Base-by-base conservation (phyloP, 2,329 filamentous ascomycete species). In the Ceratocystis papillata region DNA sequence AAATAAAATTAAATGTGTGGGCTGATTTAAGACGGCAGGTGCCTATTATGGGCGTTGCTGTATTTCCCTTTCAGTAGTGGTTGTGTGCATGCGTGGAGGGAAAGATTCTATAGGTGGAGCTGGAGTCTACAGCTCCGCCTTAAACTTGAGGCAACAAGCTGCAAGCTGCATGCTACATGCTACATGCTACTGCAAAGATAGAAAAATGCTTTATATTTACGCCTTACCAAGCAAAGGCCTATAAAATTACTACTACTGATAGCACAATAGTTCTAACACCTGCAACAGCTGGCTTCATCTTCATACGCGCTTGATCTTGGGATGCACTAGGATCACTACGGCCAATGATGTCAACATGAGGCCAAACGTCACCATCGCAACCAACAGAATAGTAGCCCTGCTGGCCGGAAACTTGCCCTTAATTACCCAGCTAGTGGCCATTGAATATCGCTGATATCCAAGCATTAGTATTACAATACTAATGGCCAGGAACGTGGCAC, bases 381-480 rank as follows among this genome's bases (percentile, higher is more conserved):
- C 83, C 46, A 91, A 70, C 60, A 90, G 77, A 57, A 94, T 84
- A 25, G 88, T 90, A 3, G 88, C 88, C 69, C 89, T 80, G 70
- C 87, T 88, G 6, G 89, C 88, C 0, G 89, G 88, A 71, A 92
- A 92, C 74, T 91, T 91, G 71, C 89, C 88, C 69, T 82, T 77
- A 68, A 93, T 86, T 28, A 94, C 83, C 83, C 90, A 94, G 71
- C 88, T 81, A 76, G 94, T 89, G 25, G 83, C 82, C 73, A 89
- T 85, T 71, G 90, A 87, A 74, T 90, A 94, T 64, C 89, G 80
- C 72, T 88, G 86, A 74, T 90, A 92, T 5, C 89, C 89, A 64
- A 93, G 79, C 65, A 89, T 79, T 66, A 94, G 78, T 67, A 90
- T 85, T 50, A 93, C 71, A 67, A 93, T 89, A 70, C 85, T 85